Evolutionary conservation across 2,329 filamentous ascomycete species (phyloP), one percentile per base, ranked within the genome.

Genomic region (Fusarium sp.): DNA sequence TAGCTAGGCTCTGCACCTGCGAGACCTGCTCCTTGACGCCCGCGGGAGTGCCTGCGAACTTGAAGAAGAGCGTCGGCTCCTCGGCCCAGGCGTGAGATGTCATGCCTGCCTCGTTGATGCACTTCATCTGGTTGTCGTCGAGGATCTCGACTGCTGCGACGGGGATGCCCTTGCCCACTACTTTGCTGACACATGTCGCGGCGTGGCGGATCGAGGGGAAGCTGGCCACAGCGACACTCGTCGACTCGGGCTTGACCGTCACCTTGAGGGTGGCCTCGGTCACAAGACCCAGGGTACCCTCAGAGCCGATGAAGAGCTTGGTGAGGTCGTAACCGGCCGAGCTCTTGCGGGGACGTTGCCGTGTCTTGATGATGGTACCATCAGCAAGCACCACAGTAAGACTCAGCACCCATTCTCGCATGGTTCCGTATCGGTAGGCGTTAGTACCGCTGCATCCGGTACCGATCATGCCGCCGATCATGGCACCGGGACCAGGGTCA

Each of bases 321-420:
- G 93, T 97, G 56, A 97, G 86, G 78, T 97, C 93, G 80, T 97
- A 97, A 25, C 94, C 94, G 31, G 94, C 94, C 60, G 91, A 93
- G 75, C 91, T 94, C 84, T 97, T 97, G 71, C 93, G 87, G 10
- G 93, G 93, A 53, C 93, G 87, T 79, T 96, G 93, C 68, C 92
- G 86, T 10, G 94, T 97, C 83, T 94, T 95, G 81, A 97, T 90
- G 56, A 97, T 81, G 1, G 93, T 97, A 54, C 93, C 93, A 79
- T 97, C 94, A 16, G 93, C 93, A 74, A 97, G 85, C 10, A 97
- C 93, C 4, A 97, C 92, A 0, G 93, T 97, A 71, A 97, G 81
- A 58, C 88, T 91, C 20, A 97, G 82, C 11, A 97, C 94, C 93
- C 93, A 97, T 77, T 97, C 93, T 68, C 92, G 90, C 93, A 97